A percentile compares a stretch with the other conserved stretches of the same genome.
Conservation (phyloP, 1,284 basidiomycete genomes). For the Cystobasidium sp. region DNA sequence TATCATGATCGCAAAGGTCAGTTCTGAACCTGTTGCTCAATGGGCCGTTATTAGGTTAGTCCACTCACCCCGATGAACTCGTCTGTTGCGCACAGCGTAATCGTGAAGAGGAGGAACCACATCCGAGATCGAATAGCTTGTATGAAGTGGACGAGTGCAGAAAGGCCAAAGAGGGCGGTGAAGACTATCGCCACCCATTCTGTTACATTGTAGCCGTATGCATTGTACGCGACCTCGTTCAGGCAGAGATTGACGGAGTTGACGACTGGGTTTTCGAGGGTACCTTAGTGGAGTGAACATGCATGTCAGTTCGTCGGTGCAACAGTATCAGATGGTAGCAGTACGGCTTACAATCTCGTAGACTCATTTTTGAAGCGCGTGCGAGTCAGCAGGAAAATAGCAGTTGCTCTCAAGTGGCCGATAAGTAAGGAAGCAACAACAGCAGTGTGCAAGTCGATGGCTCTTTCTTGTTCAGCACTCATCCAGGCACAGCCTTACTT, state of each 20-base stretch:
- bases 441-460: no score
- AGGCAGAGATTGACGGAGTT: conserved; percentile 19
- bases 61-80: conserved; percentile 60
- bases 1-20: background rate
- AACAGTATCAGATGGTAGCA: no score
- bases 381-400: no score
- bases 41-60: background rate
- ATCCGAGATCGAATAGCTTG: conserved; percentile 60
- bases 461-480: no score
- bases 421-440: no score
- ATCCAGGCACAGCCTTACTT: no score
- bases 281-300: background rate
- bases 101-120: conserved; percentile 65
- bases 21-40: background rate
- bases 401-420: no score
- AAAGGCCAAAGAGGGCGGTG: conserved; percentile 59
- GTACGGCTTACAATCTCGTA: no score
- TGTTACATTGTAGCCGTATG: conserved; percentile 49
- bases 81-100: conserved; percentile 61
- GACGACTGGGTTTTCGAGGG: conserved; percentile 7
- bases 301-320: no score
- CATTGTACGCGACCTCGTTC: background rate
- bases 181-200: conserved; percentile 58
- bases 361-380: no score
- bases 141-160: conserved; percentile 60